phyloP scores from a whole-genome alignment of 495 filamentous ascomycete genomes.

The Aspergillus incahuasiensis region DNA sequence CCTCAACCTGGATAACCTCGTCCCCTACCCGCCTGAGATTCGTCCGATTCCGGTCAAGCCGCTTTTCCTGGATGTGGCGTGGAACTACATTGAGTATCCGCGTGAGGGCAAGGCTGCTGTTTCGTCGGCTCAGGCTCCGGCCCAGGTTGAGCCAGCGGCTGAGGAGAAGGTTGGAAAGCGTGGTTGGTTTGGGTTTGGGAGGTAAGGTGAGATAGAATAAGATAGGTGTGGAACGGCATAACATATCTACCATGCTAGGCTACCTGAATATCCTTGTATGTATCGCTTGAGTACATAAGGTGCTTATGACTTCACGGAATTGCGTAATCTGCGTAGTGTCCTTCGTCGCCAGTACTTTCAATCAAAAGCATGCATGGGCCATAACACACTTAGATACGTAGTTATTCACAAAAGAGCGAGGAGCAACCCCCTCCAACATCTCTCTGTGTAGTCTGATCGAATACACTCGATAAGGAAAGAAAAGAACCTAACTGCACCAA shows the following conservation, averaged over 20 bases:
- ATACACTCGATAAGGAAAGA: too few relatives aligned
- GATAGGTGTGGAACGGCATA: too few relatives aligned
- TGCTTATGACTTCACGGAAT: neutral
- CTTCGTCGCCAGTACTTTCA: neutral
- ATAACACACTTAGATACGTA: too few relatives aligned
- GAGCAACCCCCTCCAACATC: too few relatives aligned
- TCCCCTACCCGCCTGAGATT: conserved; percentile 78
- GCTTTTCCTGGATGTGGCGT: conserved; percentile 92
- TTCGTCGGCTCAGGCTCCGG: conserved; percentile 20
- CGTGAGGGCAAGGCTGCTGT: conserved; percentile 32
- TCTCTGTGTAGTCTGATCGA: too few relatives aligned
- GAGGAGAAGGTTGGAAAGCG: conserved; percentile 60
- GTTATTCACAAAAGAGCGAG: too few relatives aligned
- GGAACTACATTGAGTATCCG: conserved; percentile 97
- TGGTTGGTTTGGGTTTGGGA: conserved; percentile 88
- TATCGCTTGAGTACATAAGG: neutral
- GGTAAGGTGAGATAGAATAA: conserved; percentile 47
- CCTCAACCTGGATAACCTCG: conserved; percentile 72
- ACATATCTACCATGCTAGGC: neutral
- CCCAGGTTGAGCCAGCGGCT: conserved; percentile 22
- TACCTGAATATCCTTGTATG: neutral
- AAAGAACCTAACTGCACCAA: too few relatives aligned
- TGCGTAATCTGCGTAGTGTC: neutral
- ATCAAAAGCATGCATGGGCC: too few relatives aligned
- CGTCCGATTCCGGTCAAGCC: conserved; percentile 89